Conservation (phyloP, 345 rosid species). For the Corymbia maculata region DNA sequence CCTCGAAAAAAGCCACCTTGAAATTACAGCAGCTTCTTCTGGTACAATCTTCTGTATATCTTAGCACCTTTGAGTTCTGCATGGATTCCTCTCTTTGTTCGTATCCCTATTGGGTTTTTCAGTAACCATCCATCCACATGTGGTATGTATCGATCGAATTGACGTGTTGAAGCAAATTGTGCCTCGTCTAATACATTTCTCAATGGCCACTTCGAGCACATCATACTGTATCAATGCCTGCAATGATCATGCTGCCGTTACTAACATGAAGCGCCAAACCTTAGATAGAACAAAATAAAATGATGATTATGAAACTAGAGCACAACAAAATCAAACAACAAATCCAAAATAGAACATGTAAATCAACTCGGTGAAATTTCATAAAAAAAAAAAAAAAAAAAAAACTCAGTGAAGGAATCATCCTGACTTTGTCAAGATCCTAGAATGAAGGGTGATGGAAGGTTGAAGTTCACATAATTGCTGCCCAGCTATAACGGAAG, state of each 20-base stretch:
- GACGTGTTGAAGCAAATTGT: conserved; percentile 28
- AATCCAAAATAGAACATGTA: background rate
- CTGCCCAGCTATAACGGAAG: background rate
- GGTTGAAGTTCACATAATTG: background rate
- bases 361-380: background rate
- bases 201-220: conserved; percentile 77
- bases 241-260: background rate
- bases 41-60: conserved; percentile 71
- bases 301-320: background rate
- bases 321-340: background rate
- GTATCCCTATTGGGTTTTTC: conserved; percentile 69
- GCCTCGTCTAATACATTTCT: conserved; percentile 60
- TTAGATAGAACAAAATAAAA: background rate
- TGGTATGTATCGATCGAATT: conserved; percentile 16
- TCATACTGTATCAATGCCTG: conserved; percentile 90
- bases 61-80: conserved; percentile 70
- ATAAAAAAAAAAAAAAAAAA: too few species aligned
- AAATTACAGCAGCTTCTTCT: background rate
- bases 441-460: background rate
- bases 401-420: too few species aligned
- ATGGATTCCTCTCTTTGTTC: conserved; percentile 88
- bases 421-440: background rate
- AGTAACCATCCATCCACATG: conserved; percentile 63
- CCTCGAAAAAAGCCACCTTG: background rate
- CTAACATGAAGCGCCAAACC: background rate